A percentile compares a stretch with the other conserved stretches of the same genome.
Evolutionary conservation across 768 basidiomycete genomes (phyloP).

Genomic region (Gelatoporia subvermispora): DNA sequence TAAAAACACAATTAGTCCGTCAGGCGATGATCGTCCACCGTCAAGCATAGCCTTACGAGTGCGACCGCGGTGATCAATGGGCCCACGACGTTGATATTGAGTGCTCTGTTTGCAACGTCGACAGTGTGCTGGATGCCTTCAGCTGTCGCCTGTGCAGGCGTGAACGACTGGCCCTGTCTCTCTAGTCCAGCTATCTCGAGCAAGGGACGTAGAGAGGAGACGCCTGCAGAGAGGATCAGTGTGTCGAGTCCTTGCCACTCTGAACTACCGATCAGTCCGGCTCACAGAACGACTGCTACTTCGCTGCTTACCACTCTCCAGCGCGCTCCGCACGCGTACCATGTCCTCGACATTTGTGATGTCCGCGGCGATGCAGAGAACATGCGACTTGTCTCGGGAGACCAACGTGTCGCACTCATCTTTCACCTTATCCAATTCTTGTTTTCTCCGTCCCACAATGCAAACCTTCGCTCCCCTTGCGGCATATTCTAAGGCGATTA

Average conservation of each 20-base stretch:
- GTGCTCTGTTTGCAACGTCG: slow-evolving; percentile 51
- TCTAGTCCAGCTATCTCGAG: slow-evolving; percentile 63
- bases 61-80: slow-evolving; percentile 66
- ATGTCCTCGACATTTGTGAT: slow-evolving; percentile 64
- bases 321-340: slow-evolving; percentile 45
- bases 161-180: slow-evolving; percentile 26
- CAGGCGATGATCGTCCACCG: neutral
- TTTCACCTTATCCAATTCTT: slow-evolving; percentile 52
- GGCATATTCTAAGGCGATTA: slow-evolving; percentile 67
- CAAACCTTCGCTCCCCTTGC: slow-evolving; percentile 71
- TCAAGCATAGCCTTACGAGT: slow-evolving; percentile 45
- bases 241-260: slow-evolving; percentile 86
- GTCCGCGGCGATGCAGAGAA: slow-evolving; percentile 57
- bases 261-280: slow-evolving; percentile 27
- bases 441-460: slow-evolving; percentile 62
- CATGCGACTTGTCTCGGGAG: slow-evolving; percentile 20
- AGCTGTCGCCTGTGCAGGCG: slow-evolving; percentile 34
- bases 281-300: neutral
- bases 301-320: slow-evolving; percentile 51
- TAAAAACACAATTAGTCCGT: slow-evolving; percentile 23
- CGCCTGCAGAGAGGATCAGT: slow-evolving; percentile 75
- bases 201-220: slow-evolving; percentile 75
- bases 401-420: slow-evolving; percentile 45
- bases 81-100: slow-evolving; percentile 62
- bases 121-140: slow-evolving; percentile 59